These are phyloP conservation scores for Yamadazyma tumulicola DNA, from an alignment of 805 yeast genomes.

Conservation along the genomic window DNA sequence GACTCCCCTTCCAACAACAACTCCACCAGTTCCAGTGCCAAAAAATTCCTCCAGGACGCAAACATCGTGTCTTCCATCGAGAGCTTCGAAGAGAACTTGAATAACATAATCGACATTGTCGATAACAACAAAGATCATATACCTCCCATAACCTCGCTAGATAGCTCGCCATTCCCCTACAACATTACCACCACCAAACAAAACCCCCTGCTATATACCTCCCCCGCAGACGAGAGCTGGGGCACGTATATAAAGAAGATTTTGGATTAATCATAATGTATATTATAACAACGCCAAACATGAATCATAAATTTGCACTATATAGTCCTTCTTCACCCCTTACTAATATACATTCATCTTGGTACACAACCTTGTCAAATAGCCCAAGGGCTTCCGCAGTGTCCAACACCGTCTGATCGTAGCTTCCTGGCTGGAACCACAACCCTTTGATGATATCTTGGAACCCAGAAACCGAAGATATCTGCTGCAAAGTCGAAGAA, in stretches of 20 bases:
- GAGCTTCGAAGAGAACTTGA: constrained; percentile 39
- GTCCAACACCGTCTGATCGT: constrained; percentile 48
- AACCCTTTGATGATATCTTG: constrained; percentile 46
- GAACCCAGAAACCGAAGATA: constrained; percentile 40
- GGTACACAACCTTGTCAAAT: constrained; percentile 31
- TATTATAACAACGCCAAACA: neutral
- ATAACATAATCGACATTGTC: constrained; percentile 47
- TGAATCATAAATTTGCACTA: constrained; percentile 32
- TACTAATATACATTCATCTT: constrained; percentile 69
- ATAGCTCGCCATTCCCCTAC: constrained; percentile 61
- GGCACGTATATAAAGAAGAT: constrained; percentile 43
- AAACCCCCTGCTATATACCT: constrained; percentile 4
- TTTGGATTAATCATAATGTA: constrained; percentile 18
- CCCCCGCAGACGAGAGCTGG: constrained; percentile 35
- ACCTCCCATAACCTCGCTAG: constrained; percentile 70
- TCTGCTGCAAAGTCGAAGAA: constrained; percentile 26
- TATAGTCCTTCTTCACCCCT: constrained; percentile 54
- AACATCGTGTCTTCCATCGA: constrained; percentile 24
- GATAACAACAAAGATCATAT: constrained; percentile 62
- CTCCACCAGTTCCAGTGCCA: constrained; percentile 2
- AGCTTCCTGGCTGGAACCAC: constrained; percentile 88
- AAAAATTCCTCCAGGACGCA: constrained; percentile 8
- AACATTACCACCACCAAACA: constrained; percentile 22
- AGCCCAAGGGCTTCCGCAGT: constrained; percentile 35
- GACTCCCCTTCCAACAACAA: constrained; percentile 7